Conservation (phyloP, 139 green algal genomes). For the Chlorella sp. region DNA sequence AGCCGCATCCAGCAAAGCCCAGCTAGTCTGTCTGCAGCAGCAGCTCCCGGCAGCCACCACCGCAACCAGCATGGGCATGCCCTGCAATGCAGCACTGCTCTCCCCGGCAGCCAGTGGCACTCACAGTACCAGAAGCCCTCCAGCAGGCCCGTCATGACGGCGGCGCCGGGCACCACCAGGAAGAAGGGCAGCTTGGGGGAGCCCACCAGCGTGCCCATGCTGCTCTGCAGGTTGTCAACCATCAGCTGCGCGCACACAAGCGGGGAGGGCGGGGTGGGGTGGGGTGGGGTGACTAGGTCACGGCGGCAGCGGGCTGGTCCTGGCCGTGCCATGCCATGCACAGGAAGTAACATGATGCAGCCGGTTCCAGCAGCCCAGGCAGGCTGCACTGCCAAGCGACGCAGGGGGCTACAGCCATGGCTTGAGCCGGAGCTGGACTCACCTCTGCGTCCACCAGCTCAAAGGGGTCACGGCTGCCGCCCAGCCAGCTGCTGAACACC, state of each 20-base stretch:
- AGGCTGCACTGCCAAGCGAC: too few relatives aligned
- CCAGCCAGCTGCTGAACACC: slow-evolving; percentile 12
- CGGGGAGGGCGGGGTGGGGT: too few relatives aligned
- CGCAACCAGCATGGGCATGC: not conserved
- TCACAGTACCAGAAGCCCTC: not conserved
- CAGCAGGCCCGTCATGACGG: slow-evolving; percentile 5
- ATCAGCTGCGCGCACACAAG: not conserved
- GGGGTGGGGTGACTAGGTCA: too few relatives aligned
- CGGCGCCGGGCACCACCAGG: slow-evolving; percentile 1
- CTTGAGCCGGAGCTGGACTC: too few relatives aligned
- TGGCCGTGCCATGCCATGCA: too few relatives aligned
- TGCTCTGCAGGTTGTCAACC: not conserved
- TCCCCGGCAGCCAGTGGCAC: not conserved
- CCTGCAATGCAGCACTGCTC: not conserved
- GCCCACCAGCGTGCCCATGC: slow-evolving; percentile 22
- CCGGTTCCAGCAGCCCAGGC: too few relatives aligned
- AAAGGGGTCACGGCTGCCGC: slow-evolving; percentile 19
- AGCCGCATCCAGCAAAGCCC: too few relatives aligned
- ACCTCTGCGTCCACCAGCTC: not conserved
- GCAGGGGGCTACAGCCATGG: too few relatives aligned
- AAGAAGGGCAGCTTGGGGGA: slow-evolving; percentile 16
- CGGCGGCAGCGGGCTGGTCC: too few relatives aligned
- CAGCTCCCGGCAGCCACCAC: not conserved
- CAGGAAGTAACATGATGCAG: too few relatives aligned
- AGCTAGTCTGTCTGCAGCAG: too few relatives aligned